phyloP scores from a whole-genome alignment of 2,329 filamentous ascomycete species.

The Alternaria sp. region DNA sequence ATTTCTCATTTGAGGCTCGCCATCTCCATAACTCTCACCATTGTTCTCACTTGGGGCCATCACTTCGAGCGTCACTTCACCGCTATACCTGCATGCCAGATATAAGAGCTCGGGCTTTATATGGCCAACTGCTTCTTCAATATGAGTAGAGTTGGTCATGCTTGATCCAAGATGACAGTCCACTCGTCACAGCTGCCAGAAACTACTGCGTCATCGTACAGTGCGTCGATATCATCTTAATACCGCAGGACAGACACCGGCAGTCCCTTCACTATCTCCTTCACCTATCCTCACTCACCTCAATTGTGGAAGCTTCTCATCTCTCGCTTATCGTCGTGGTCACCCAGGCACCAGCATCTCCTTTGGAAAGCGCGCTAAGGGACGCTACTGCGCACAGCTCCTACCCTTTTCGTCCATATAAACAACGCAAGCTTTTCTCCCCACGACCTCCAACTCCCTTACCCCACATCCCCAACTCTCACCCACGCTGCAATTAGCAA shows the following conservation, averaged over 20 bases:
- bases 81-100: neutral
- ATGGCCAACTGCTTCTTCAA: neutral
- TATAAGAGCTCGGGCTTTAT: neutral
- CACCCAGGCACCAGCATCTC: slow-evolving; percentile 1
- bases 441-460: neutral
- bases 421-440: slow-evolving; percentile 5
- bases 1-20: neutral
- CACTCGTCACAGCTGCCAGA: neutral
- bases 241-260: neutral
- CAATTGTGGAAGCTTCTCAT: slow-evolving; percentile 2
- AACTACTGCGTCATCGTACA: neutral
- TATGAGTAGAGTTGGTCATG: neutral
- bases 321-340: neutral
- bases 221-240: neutral
- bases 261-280: neutral
- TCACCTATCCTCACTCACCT: slow-evolving; percentile 8
- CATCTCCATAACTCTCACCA: neutral
- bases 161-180: neutral
- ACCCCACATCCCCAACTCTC: neutral
- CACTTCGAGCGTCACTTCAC: neutral
- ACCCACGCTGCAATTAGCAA: neutral
- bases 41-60: neutral
- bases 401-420: slow-evolving; percentile 11
- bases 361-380: slow-evolving; percentile 3
- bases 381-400: slow-evolving; percentile 6